Evolutionary conservation across 495 filamentous ascomycete genomes (phyloP).

Genomic region (Penicillium herquei): DNA sequence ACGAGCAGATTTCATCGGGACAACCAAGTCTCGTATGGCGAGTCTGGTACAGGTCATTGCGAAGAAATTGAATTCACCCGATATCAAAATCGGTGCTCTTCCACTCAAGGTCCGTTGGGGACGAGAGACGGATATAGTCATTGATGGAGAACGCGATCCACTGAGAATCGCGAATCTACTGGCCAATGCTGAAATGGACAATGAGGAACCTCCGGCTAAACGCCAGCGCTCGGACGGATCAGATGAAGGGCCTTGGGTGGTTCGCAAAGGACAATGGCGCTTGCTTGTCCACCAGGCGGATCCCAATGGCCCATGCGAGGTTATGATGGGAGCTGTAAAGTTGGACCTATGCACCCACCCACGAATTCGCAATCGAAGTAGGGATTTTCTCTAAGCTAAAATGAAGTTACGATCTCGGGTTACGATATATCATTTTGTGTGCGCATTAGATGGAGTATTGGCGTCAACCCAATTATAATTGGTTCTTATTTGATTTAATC

Average conservation of each 20-base stretch:
- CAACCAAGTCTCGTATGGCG: constrained; percentile 64
- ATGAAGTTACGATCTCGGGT: neutral
- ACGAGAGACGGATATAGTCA: constrained; percentile 61
- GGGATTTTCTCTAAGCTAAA: constrained; percentile 57
- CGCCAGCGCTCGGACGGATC: constrained; percentile 41
- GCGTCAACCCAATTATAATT: neutral
- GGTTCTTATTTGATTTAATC: constrained; percentile 28
- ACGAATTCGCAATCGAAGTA: constrained; percentile 62
- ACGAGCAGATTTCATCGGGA: constrained; percentile 69
- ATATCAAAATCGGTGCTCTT: constrained; percentile 7
- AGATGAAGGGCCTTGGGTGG: constrained; percentile 56
- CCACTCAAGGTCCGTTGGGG: constrained; percentile 64
- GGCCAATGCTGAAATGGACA: constrained; percentile 4
- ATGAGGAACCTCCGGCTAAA: constrained; percentile 42
- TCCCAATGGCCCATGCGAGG: constrained; percentile 34
- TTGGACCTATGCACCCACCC: constrained; percentile 72
- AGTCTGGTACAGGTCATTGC: constrained; percentile 76
- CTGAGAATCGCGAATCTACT: constrained; percentile 3
- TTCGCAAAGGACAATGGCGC: constrained; percentile 80
- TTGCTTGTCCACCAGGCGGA: constrained; percentile 58
- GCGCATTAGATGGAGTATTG: neutral
- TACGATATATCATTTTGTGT: neutral
- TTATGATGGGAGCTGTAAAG: constrained; percentile 77
- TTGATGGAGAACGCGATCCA: constrained; percentile 58
- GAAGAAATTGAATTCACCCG: constrained; percentile 72